phyloP scores from a whole-genome alignment of 2,329 filamentous ascomycete species.

The Beauveria brongniartii region DNA sequence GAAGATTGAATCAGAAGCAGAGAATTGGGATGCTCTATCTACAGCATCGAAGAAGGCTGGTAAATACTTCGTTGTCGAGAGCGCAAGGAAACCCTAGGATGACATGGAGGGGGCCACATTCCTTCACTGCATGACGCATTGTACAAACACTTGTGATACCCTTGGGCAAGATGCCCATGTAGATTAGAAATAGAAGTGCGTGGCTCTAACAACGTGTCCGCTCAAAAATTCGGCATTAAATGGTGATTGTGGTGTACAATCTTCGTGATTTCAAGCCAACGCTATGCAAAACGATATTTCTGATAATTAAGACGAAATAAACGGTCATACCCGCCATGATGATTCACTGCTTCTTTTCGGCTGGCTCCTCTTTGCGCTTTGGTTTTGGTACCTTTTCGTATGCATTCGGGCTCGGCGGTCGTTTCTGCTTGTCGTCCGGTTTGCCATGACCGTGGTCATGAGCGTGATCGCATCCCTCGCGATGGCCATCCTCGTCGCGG shows the following conservation, averaged over 20 bases:
- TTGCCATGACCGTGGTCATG: slow-evolving; percentile 24
- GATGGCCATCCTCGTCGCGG: slow-evolving; percentile 30
- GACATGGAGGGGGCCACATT: slow-evolving; percentile 12
- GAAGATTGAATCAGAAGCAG: slow-evolving; percentile 36
- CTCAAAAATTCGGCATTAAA: too few species aligned
- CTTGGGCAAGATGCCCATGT: neutral
- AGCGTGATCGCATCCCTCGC: slow-evolving; percentile 17
- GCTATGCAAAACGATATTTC: neutral
- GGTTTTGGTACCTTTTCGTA: slow-evolving; percentile 64
- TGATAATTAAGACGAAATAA: neutral
- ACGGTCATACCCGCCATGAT: too few species aligned
- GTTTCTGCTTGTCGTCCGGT: slow-evolving; percentile 33
- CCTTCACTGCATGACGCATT: neutral
- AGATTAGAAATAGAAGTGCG: neutral
- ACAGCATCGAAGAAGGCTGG: slow-evolving; percentile 59
- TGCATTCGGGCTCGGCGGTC: slow-evolving; percentile 64
- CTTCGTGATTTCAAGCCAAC: neutral
- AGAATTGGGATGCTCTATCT: slow-evolving; percentile 64
- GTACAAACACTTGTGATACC: slow-evolving; percentile 7
- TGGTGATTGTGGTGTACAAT: too few species aligned
- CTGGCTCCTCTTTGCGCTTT: slow-evolving; percentile 26
- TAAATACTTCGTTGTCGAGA: slow-evolving; percentile 71
- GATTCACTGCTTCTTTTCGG: slow-evolving; percentile 13
- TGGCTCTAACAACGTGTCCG: neutral
- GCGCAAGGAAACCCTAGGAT: slow-evolving; percentile 32